Base-by-base conservation (phyloP, 768 basidiomycete species). In the Russula virescens region DNA sequence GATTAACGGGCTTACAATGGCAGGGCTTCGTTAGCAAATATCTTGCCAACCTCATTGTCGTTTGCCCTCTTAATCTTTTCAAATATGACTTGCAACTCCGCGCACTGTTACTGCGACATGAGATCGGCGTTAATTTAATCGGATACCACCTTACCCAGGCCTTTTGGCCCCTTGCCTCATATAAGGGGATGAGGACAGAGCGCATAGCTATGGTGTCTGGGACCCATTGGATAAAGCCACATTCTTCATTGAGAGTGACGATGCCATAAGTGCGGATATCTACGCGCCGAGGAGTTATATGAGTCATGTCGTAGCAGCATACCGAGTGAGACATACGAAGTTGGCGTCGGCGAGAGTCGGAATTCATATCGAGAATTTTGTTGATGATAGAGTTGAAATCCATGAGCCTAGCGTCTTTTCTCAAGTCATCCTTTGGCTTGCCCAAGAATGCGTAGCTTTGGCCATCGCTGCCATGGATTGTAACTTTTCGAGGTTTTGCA, bases 201-300 rank as follows among this genome's bases (percentile, higher is more conserved):
- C 96, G 87, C 42, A 98, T 74, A 1, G 93, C 89, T 28, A 84
- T 80, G 1, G 95, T 97, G 71, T 98, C 89, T 0, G 89, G 91
- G 3, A 99, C 97, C 97, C 97, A 99, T 84, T 99, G 93, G 60
- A 98, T 93, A 53, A 98, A 85, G 0, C 97, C 97, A 69, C 95
- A 98, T 67, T 96, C 94, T 68, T 98, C 96, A 71, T 97, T 98
- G 65, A 99, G 80, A 6, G 95, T 92, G 28, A 97, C 88, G n/a
- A 98, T 94, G n/a, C 94, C 91, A 70, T 98, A 99, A 2, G 97
- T 98, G 26, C 96, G 86, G 61, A 99, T 93, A 71, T 89, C 96
- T 95, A 63, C 35, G 34, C 0, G 2, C n/a, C n/a, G n/a, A 40
- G 4, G 14, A 16, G 60, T 46, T 23, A 28, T 57, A 57, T 67